Base-by-base conservation (phyloP, 306 rosid species). In the Alnus glutinosa region DNA sequence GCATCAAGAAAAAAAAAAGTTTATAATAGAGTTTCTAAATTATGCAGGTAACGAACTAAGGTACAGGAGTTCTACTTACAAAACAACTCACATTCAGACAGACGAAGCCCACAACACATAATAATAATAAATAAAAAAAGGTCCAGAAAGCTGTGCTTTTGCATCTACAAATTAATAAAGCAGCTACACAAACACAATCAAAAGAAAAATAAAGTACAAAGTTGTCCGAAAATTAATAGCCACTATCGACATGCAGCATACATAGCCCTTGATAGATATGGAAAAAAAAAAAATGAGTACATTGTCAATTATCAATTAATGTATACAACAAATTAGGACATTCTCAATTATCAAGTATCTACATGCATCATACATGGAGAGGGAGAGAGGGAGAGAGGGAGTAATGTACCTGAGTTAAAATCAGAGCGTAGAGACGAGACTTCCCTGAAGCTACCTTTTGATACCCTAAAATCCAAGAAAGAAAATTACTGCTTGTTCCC, bases 401-500 rank as follows among this genome's bases (percentile, higher is more conserved):
- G 50, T 63, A 59, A 9, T 12, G 16, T 79, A 94, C 98, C 97
- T 90, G 97, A 75, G 71, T 34, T 30, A 80, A 23, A 74, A 90
- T 79, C 67, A 88, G 87, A 13, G 74, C 10, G 47, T 77, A 70
- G 72, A 94, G 91, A 30, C 82, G 85, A 46, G 89, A 85, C 78
- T 88, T 92, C 58, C 92, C 97, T 83, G 87, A 74, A 69, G 97
- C 98, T 69, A 92, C 97, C 85, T 75, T 83, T 75, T 90, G 97
- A 86, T 92, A 94, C 80, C 97, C 95, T 94, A 74, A 55, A 83
- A 78, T 79, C 36, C 57, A 37, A 80, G 28, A 19, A 30, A 11
- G 15, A 3, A 18, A 18, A 7, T 9, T 9, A 1, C 7, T 12
- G 58, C 2, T 54, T 18, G 8, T 54, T 54, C 19, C 58, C 2